Conservation (phyloP, 139 green algal genomes). For the Auxenochlorella pyrenoidosa region DNA sequence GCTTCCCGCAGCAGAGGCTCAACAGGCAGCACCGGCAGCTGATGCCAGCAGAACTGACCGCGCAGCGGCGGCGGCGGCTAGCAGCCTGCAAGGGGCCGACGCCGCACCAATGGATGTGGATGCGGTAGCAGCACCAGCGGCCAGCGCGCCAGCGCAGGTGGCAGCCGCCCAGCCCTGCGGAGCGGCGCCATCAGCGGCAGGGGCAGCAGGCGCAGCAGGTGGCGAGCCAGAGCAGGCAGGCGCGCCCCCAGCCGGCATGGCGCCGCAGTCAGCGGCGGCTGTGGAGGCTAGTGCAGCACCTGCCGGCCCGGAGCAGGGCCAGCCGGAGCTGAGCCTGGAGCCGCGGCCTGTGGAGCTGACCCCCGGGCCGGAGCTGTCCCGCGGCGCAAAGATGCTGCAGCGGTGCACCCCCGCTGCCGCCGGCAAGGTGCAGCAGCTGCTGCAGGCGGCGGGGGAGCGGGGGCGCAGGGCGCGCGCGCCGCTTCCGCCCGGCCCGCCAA, state of each 20-base stretch:
- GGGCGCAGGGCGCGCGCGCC: neutral
- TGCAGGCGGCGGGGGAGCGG: neutral
- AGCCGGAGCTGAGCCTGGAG: neutral
- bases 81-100: too few relatives aligned
- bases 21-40: neutral
- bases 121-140: neutral
- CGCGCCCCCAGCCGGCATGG: too few relatives aligned
- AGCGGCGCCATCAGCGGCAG: neutral
- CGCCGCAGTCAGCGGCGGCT: too few relatives aligned
- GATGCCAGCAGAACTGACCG: neutral
- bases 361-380: neutral
- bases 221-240: neutral
- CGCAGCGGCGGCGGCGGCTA: too few relatives aligned
- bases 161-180: neutral
- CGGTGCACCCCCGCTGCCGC: neutral
- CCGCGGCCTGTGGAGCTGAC: neutral
- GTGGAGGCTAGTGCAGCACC: too few relatives aligned
- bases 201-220: neutral
- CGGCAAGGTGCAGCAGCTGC: conserved; percentile 18
- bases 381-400: conserved; percentile 28
- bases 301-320: too few relatives aligned
- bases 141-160: neutral
- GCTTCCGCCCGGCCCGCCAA: neutral
- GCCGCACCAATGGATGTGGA: neutral
- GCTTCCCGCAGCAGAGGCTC: neutral